A percentile compares a stretch with the other conserved stretches of the same genome.
These are phyloP conservation scores for Sodiomyces alkalinus DNA, from an alignment of 2,329 filamentous ascomycete genomes.

Conservation along the genomic window DNA sequence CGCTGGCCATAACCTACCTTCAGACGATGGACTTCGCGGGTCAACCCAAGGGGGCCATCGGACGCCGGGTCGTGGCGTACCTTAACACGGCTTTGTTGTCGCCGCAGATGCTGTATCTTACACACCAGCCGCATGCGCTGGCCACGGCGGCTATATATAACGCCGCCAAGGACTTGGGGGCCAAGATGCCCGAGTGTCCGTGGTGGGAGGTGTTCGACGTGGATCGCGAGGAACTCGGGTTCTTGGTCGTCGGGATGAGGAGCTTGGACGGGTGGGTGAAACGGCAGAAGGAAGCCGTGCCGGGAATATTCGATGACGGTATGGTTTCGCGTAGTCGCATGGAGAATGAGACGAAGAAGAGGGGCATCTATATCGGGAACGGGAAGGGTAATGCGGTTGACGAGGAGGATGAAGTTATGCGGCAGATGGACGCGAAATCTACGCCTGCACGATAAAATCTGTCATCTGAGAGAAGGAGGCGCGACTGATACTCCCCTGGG, in stretches of 20 bases:
- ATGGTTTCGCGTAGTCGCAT: slow-evolving; percentile 45
- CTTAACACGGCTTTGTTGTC: slow-evolving; percentile 78
- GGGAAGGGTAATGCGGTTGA: slow-evolving; percentile 16
- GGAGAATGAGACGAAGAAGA: slow-evolving; percentile 42
- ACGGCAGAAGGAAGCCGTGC: slow-evolving; percentile 41
- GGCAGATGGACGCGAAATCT: slow-evolving; percentile 10
- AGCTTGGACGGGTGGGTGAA: slow-evolving; percentile 60
- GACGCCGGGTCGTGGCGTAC: slow-evolving; percentile 54
- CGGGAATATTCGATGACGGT: slow-evolving; percentile 23
- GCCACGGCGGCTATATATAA: slow-evolving; percentile 84
- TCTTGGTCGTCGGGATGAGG: slow-evolving; percentile 71
- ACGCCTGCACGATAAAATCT: too few relatives aligned
- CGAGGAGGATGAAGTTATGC: slow-evolving; percentile 29
- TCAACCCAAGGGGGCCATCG: slow-evolving; percentile 33
- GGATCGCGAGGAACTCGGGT: slow-evolving; percentile 85
- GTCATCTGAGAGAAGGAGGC: too few relatives aligned
- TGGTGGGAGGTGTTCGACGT: slow-evolving; percentile 99
- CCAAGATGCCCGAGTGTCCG: slow-evolving; percentile 66
- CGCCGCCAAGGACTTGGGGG: slow-evolving; percentile 61
- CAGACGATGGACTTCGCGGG: slow-evolving; percentile 66
- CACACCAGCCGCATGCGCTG: slow-evolving; percentile 74
- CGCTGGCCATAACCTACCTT: slow-evolving; percentile 79
- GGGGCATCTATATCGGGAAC: slow-evolving; percentile 22
- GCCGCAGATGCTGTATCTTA: slow-evolving; percentile 79
- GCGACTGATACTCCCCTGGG: too few relatives aligned